Evolutionary conservation across 139 green algal species (phyloP).

Genomic region (Picochlorum sp.): DNA sequence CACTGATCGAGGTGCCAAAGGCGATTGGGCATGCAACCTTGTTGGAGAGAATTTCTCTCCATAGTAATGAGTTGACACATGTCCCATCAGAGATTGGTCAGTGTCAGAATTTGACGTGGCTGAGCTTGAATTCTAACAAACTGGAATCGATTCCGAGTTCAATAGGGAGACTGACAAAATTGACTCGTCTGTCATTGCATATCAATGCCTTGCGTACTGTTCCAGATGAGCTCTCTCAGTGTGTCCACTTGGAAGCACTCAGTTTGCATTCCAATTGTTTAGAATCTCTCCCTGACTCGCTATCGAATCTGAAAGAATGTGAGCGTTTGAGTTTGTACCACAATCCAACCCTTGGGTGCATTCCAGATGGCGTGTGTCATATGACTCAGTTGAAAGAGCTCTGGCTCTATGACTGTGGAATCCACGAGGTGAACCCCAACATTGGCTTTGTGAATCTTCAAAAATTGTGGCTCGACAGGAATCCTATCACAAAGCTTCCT

Average conservation of each 20-base stretch:
- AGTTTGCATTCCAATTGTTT: constrained; percentile 27
- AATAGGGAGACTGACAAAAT: constrained; percentile 19
- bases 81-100: constrained; percentile 16
- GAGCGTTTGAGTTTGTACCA: constrained; percentile 26
- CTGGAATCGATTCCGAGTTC: constrained; percentile 16
- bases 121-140: constrained; percentile 28
- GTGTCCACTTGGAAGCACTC: constrained; percentile 26
- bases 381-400: constrained; percentile 23
- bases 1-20: constrained; percentile 6
- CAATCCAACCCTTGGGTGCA: constrained; percentile 14
- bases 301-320: constrained; percentile 14
- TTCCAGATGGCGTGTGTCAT: constrained; percentile 10
- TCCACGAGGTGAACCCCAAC: constrained; percentile 16
- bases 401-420: constrained; percentile 32
- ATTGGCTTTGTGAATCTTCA: constrained; percentile 25
- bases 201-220: constrained; percentile 27
- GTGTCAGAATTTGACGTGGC: constrained; percentile 25
- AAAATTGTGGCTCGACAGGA: constrained; percentile 30
- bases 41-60: constrained; percentile 27
- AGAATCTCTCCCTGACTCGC: constrained; percentile 3
- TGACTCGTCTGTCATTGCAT: constrained; percentile 26
- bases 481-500: constrained; percentile 16
- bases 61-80: constrained; percentile 23
- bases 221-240: constrained; percentile 21
- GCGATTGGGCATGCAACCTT: constrained; percentile 8